Evolutionary conservation across 169 alveolate species (phyloP), one percentile per base, ranked within the genome.

Genomic region (Babesia ovis): DNA sequence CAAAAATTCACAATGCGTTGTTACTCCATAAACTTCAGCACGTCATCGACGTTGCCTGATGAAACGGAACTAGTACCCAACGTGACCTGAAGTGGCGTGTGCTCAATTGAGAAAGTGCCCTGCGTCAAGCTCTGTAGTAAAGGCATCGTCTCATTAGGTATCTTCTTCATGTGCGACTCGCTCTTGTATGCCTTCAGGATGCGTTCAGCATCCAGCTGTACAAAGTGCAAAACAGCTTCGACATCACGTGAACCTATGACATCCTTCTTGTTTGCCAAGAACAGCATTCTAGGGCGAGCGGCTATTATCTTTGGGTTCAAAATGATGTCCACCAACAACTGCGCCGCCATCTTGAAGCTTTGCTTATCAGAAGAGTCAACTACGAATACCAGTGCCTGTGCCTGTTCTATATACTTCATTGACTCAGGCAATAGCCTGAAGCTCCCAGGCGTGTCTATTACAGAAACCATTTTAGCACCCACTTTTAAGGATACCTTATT

Each of bases 311-410:
- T 64, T 4, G 59, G 34, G 61, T 64, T 64, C 48, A 64, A 45
- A 25, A 50, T 32, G 29, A 64, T 25, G 43, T 64, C 74, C 50
- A 64, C 74, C 51, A 64, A 54, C 12, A 35, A 61, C 46, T 64
- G 59, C 6, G 74, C 74, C 34, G 74, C 74, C 51, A 32, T 35
- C 61, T 64, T 64, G 62, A 64, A 64, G 35, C 74, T 64, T n/a
- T 64, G 74, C 61, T 64, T 64, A 27, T 64, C 74, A 23, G 74
- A 12, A 8, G 74, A 64, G 53, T 64, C 74, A 16, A 64, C 61
- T 0, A 64, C 74, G 61, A 64, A 64, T 5, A 64, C 48, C 61
- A 64, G 37, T 16, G 74, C 41, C 61, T 4, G 9, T 2, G 74
- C 74, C 31, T 16, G 6, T 48, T 64, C 74, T 0, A 64, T 64